Base-by-base conservation (phyloP, 805 yeast genomes). In the Peterozyma toletana region DNA sequence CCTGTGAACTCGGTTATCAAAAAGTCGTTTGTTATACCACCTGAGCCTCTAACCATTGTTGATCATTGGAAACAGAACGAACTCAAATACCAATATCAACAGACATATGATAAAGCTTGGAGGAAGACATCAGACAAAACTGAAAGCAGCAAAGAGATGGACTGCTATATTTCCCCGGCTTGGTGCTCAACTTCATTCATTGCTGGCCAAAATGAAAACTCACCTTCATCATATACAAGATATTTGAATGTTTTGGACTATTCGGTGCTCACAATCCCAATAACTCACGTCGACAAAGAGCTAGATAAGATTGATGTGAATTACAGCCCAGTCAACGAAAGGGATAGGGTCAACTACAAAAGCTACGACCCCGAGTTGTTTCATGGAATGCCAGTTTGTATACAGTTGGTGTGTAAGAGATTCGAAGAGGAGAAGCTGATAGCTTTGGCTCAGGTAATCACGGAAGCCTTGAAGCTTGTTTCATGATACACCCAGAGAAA, bases 381-480 rank as follows among this genome's bases (percentile, higher is more conserved):
- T 43, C 64, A 67, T 45, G 76, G 75, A 3, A 78, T 76, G 53
- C 82, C 84, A 0, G 77, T 80, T 3, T 67, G 72, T 6, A 49
- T 79, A 9, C 87, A 81, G 53, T 50, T 81, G 16, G 70, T 78
- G 13, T 71, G 80, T 30, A 66, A 71, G 45, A 66, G 79, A 45
- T 72, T 70, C 44, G 71, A 78, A 47, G 87, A 81, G 52, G 86
- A 81, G 53, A 73, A 75, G 53, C 70, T 71, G 5, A 55, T 78
- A 33, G 68, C 62, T 5, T 54, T 71, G 49, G 59, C 64, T 40
- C 53, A 60, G 42, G 48, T 51, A 10, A 50, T 58, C 3, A 30
- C 37, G 10, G 37, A 41, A n/a, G 31, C 40, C 10, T 41, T 41
- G 31, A 21, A 7, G 7, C 27, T 21, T 4, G 7, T 21, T 21